Conservation (phyloP, 345 rosid genomes). For the Murraya koenigii region DNA sequence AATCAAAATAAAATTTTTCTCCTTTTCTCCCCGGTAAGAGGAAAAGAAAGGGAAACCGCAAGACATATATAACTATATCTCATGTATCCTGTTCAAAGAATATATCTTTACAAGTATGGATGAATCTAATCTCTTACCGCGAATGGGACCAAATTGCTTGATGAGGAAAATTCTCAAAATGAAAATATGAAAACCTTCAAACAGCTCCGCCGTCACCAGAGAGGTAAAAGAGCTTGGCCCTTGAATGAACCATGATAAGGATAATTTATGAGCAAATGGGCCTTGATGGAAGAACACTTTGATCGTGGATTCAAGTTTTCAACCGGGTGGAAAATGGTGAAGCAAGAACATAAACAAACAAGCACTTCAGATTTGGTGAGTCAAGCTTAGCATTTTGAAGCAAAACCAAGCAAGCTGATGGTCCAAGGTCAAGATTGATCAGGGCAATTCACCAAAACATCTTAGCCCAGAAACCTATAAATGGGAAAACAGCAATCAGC, state of each 20-base stretch:
- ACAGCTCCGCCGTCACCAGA: background rate
- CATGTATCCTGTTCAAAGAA: background rate
- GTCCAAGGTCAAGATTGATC: background rate
- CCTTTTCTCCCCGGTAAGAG: background rate
- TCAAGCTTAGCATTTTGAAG: background rate
- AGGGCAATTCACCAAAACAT: conserved; percentile 32
- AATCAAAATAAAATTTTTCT: background rate
- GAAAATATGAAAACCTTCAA: background rate
- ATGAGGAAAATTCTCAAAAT: background rate
- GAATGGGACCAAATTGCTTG: background rate
- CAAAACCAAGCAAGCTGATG: background rate
- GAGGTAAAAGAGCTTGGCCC: background rate
- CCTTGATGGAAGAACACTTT: background rate
- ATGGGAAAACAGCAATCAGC: conserved; percentile 57
- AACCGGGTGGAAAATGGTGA: background rate
- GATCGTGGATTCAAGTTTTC: background rate
- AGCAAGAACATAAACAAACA: background rate
- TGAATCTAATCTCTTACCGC: background rate
- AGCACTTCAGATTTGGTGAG: background rate
- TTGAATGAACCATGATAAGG: background rate
- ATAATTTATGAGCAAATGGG: background rate
- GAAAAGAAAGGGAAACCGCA: background rate
- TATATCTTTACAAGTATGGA: conserved; percentile 4
- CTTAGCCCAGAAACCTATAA: conserved; percentile 50
- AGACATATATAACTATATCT: background rate